Conservation (phyloP, 192 early-diverging fungal species). For the Chytriomyces sp. region DNA sequence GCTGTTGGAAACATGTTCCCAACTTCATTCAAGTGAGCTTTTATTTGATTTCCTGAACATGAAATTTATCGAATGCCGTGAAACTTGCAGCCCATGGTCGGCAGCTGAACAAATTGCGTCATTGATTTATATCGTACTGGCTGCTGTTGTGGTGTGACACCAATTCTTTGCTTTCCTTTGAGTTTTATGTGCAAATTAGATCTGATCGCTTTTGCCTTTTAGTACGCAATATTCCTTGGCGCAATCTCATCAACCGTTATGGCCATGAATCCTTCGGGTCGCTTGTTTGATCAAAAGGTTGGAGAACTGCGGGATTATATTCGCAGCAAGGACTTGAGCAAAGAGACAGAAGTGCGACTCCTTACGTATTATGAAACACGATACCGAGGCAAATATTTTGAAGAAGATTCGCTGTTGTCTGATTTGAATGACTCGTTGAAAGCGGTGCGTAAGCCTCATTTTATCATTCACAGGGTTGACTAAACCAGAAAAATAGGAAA, state of each 20-base stretch:
- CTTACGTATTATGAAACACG: constrained; percentile 36
- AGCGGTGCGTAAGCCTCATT: constrained; percentile 16
- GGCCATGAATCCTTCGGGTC: constrained; percentile 28
- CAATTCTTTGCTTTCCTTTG: too few relatives aligned
- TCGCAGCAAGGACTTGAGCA: constrained; percentile 20
- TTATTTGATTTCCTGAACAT: not conserved
- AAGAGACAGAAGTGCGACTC: constrained; percentile 25
- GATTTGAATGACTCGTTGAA: constrained; percentile 39
- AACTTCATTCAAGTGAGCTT: constrained; percentile 2
- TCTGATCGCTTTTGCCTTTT: too few relatives aligned
- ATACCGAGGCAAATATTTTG: constrained; percentile 42
- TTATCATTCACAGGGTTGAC: too few relatives aligned
- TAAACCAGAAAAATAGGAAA: constrained; percentile 27
- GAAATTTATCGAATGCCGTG: not conserved
- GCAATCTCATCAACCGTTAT: constrained; percentile 20
- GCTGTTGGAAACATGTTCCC: constrained; percentile 43
- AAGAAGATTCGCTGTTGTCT: constrained; percentile 27
- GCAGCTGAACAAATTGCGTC: constrained; percentile 14
- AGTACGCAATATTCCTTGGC: constrained; percentile 29
- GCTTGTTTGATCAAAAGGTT: constrained; percentile 35
- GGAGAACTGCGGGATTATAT: constrained; percentile 26
- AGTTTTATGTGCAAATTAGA: too few relatives aligned
- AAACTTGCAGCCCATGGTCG: not conserved
- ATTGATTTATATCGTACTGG: not conserved
- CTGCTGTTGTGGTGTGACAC: constrained; percentile 10